Evolutionary conservation across 2,329 filamentous ascomycete species (phyloP).

Genomic region (Cercospora sp.): DNA sequence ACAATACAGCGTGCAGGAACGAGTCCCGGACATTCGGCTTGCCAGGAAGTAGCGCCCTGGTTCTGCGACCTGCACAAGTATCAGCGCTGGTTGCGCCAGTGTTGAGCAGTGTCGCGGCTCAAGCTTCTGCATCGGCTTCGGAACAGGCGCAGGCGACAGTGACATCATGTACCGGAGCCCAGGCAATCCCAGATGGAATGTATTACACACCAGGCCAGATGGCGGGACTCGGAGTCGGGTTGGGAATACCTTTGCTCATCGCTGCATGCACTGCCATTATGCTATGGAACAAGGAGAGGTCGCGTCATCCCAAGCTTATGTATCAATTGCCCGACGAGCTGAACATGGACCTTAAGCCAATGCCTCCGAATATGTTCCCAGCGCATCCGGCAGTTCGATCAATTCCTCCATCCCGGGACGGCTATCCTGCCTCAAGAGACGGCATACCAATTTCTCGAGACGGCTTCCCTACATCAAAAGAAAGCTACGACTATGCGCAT

Average conservation of each 20-base stretch:
- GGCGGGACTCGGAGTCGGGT: slow-evolving; percentile 33
- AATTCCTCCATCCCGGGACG: slow-evolving; percentile 15
- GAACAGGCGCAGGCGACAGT: neutral
- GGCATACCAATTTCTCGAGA: neutral
- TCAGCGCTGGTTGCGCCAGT: slow-evolving; percentile 28
- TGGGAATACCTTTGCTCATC: slow-evolving; percentile 35
- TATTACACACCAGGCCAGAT: slow-evolving; percentile 32
- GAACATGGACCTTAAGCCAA: slow-evolving; percentile 25
- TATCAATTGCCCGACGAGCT: slow-evolving; percentile 37
- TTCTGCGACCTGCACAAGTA: slow-evolving; percentile 35
- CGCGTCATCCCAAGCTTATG: slow-evolving; percentile 33
- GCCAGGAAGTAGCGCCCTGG: slow-evolving; percentile 26
- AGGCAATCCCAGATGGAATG: neutral
- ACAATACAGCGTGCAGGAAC: slow-evolving; percentile 29
- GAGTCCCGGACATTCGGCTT: slow-evolving; percentile 33
- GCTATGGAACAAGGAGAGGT: slow-evolving; percentile 26
- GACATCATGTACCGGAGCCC: slow-evolving; percentile 4
- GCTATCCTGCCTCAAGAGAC: neutral
- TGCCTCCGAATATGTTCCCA: slow-evolving; percentile 14
- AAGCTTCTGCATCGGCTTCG: slow-evolving; percentile 13
- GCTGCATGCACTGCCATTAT: slow-evolving; percentile 29
- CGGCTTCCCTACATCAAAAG: neutral
- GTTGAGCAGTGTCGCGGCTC: slow-evolving; percentile 20
- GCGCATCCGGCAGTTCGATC: slow-evolving; percentile 11
- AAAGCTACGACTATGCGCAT: neutral